These are phyloP conservation scores for Starmerella apis DNA, from an alignment of 805 yeast species.

Conservation along the genomic window DNA sequence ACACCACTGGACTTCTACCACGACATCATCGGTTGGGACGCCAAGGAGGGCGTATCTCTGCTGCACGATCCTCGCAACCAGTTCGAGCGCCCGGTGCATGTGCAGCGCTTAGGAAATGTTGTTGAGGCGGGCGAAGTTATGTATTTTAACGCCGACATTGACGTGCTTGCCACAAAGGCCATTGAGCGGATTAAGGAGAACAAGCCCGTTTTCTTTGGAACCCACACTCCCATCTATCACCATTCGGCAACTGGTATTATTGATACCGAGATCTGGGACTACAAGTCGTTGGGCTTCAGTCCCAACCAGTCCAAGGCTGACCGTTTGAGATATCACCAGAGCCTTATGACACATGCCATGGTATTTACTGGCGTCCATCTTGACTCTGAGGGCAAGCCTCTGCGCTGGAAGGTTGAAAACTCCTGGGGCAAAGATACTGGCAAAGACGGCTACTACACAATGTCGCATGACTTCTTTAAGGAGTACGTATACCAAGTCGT, in stretches of 20 bases:
- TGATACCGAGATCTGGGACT: slow-evolving; percentile 62
- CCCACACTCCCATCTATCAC: slow-evolving; percentile 75
- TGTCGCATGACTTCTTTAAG: slow-evolving; percentile 65
- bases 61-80: slow-evolving; percentile 76
- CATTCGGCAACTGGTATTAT: slow-evolving; percentile 56
- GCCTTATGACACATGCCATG: slow-evolving; percentile 88
- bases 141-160: slow-evolving; percentile 59
- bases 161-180: slow-evolving; percentile 48
- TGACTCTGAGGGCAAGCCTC: slow-evolving; percentile 49
- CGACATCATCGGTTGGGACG: slow-evolving; percentile 45
- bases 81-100: slow-evolving; percentile 51
- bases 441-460: slow-evolving; percentile 53
- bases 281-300: slow-evolving; percentile 39
- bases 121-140: slow-evolving; percentile 57
- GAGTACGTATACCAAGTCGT: slow-evolving; percentile 68
- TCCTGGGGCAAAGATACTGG: slow-evolving; percentile 69
- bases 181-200: slow-evolving; percentile 58
- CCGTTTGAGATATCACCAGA: slow-evolving; percentile 57
- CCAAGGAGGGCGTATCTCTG: slow-evolving; percentile 48
- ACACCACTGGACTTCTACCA: slow-evolving; percentile 59
- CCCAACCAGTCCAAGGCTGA: slow-evolving; percentile 51
- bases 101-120: slow-evolving; percentile 67
- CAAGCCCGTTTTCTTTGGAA: slow-evolving; percentile 79
- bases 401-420: slow-evolving; percentile 64
- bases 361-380: slow-evolving; percentile 70